Evolutionary conservation across 805 yeast genomes (phyloP).

Genomic region (Priceomyces castillae): DNA sequence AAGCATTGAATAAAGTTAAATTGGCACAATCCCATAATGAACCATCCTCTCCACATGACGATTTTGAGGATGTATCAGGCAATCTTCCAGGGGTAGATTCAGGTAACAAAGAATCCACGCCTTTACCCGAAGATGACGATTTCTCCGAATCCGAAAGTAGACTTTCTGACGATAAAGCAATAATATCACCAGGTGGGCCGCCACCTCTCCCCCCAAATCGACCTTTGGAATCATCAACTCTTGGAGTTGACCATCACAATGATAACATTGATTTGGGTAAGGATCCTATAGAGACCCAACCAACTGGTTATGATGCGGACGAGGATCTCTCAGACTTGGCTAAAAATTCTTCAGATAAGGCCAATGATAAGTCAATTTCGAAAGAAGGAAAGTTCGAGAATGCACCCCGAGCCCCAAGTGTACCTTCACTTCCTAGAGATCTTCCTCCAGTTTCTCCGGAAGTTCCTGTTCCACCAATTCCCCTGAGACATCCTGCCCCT

Average conservation of each 20-base stretch:
- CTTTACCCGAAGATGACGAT: constrained; percentile 25
- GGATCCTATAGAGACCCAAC: constrained; percentile 20
- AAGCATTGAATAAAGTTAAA: constrained; percentile 17
- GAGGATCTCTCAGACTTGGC: constrained; percentile 42
- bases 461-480: constrained; percentile 15
- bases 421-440: background rate
- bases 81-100: background rate
- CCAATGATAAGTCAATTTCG: background rate
- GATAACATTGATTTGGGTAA: constrained; percentile 13
- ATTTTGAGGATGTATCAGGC: background rate
- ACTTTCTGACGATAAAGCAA: constrained; percentile 1
- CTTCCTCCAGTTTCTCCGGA: background rate
- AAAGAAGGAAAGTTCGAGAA: constrained; percentile 1
- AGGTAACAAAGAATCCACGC: constrained; percentile 9
- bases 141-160: constrained; percentile 17
- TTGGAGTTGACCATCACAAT: constrained; percentile 2
- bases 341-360: constrained; percentile 2
- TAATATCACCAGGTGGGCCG: background rate
- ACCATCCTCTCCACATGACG: background rate
- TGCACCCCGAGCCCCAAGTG: background rate
- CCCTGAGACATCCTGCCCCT: background rate
- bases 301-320: constrained; percentile 72
- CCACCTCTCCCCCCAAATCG: background rate
- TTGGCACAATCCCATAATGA: background rate
- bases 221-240: background rate